A percentile compares a stretch with the other conserved stretches of the same genome.
phyloP scores from a whole-genome alignment of 192 early-diverging fungal species.

The Rhizoclosmatium sp. region DNA sequence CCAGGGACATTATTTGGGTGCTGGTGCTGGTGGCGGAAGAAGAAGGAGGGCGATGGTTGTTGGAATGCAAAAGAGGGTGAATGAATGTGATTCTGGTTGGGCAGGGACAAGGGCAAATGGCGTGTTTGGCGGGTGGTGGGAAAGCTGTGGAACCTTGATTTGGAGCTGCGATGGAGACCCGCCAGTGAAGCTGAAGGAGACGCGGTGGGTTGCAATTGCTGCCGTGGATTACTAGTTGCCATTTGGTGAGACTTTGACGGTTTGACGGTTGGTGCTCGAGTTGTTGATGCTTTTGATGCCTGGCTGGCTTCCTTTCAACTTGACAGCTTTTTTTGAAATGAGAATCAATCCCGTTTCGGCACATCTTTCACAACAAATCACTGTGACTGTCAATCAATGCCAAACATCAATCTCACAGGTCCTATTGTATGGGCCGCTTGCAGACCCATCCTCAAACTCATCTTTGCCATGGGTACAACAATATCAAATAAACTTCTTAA shows the following conservation, averaged over 20 bases:
- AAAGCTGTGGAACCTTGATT: too few species aligned
- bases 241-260: not conserved
- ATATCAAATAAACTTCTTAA: not conserved
- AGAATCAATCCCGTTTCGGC: not conserved
- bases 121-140: too few species aligned
- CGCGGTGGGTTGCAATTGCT: too few species aligned
- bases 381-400: not conserved
- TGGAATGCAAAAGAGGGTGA: too few species aligned
- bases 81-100: too few species aligned
- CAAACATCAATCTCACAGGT: conserved; percentile 9
- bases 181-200: too few species aligned
- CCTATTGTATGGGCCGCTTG: conserved; percentile 30
- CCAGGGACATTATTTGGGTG: too few species aligned
- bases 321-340: not conserved
- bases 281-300: not conserved
- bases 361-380: not conserved
- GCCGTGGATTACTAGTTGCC: too few species aligned
- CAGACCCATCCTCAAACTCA: conserved; percentile 29
- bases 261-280: not conserved
- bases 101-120: too few species aligned
- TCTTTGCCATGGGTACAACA: conserved; percentile 31
- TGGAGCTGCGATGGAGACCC: too few species aligned
- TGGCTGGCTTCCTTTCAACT: not conserved
- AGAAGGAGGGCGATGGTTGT: not conserved
- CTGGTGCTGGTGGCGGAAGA: not conserved